phyloP scores from a whole-genome alignment of 129 eudicot species.

The Rutidosis leptorrhynchoides region DNA sequence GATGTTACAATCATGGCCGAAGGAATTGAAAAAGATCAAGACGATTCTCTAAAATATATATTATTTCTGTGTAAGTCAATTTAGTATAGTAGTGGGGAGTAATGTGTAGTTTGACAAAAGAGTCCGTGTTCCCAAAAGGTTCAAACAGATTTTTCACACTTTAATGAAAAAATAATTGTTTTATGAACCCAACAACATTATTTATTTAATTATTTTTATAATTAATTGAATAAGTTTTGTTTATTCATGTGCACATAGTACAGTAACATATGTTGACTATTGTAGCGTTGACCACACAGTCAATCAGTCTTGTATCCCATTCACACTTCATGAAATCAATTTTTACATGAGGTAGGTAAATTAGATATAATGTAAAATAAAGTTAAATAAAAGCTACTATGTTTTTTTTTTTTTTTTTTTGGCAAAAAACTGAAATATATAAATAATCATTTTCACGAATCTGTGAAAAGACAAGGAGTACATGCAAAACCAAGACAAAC shows the following conservation, averaged over 20 bases:
- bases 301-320: slow-evolving; percentile 10
- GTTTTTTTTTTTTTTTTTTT: too few species aligned
- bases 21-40: too few species aligned
- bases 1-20: too few species aligned
- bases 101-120: slow-evolving; percentile 24
- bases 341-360: background rate
- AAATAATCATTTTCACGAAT: too few species aligned
- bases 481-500: too few species aligned
- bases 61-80: background rate
- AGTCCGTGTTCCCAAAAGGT: slow-evolving; percentile 19
- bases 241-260: slow-evolving; percentile 1
- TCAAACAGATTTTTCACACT: slow-evolving; percentile 17
- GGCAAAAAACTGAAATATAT: too few species aligned
- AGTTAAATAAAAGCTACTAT: background rate
- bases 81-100: slow-evolving; percentile 16
- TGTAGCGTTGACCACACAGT: slow-evolving; percentile 1
- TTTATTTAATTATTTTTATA: background rate
- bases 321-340: slow-evolving; percentile 13
- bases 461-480: too few species aligned
- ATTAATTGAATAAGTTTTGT: slow-evolving; percentile 1
- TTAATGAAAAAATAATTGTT: slow-evolving; percentile 14
- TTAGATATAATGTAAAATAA: background rate
- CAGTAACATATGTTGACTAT: background rate
- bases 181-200: slow-evolving; percentile 8
- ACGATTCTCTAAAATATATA: too few species aligned